Evolutionary conservation across 805 yeast genomes (phyloP), one percentile per base, ranked within the genome.

Genomic region (Zygosaccharomyces gambellarensis): DNA sequence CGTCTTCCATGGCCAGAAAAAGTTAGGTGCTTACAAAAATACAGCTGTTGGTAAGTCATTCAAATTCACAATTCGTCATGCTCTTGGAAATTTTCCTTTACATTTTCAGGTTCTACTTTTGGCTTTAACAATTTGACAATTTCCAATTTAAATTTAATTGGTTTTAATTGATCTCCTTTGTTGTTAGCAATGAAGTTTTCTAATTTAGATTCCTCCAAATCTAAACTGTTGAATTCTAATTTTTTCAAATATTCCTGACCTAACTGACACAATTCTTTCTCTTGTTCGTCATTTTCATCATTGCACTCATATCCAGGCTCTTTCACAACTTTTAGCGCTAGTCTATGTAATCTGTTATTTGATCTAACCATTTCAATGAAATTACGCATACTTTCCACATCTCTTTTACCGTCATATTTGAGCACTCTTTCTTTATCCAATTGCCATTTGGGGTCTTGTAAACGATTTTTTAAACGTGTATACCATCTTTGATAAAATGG

Each of bases 1-100:
- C 87, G 78, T 83, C 88, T 14, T 79, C 84, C 44, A 65, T 80
- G 56, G 76, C 88, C 49, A 71, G 98, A 66, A 72, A 72, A 49
- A 70, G 75, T 52, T 78, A 82, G 69, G 77, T 79, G 71, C 75
- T 71, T 62, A 66, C 72, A 57, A 71, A 80, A 27, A 70, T 82
- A 65, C 22, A 74, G 72, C 27, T 50, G 52, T 5, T 65, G 69
- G 69, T 65, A 49, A 42, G 9, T 25, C 9, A 25, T 25, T 25
- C 9, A 25, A 1, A 25, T 25, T 25, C 28, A 52, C 14, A 52
- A 39, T 43, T 52, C 55, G 34, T 52, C 55, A 28, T 47, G 51
- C 12, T 27, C 47, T 39, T 36, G 28, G 4, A 28, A 29, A 17
- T 47, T 29, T 14, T 39, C 39, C n/a, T 14, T 14, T 11, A 5